Percentiles rank a stretch among this genome's conserved stretches.
phyloP scores from a whole-genome alignment of 2,329 filamentous ascomycete genomes.

The Cladorrhinum sp. region DNA sequence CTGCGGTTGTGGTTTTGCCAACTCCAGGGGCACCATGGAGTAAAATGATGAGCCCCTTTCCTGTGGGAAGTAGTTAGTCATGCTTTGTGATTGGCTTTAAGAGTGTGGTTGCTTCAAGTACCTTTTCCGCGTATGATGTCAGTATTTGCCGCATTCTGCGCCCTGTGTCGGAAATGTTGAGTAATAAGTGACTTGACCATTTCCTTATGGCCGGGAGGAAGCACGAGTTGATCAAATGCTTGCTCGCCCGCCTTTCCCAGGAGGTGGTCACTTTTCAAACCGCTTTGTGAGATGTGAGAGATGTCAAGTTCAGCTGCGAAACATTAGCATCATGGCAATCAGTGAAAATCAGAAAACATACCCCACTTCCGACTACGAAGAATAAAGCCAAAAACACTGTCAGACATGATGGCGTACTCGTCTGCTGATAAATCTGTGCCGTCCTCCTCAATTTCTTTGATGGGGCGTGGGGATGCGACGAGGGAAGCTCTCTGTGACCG shows the following conservation, averaged over 20 bases:
- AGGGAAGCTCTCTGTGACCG: no score
- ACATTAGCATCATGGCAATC: no score
- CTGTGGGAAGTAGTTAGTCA: slow-evolving; percentile 27
- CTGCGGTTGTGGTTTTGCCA: slow-evolving; percentile 15
- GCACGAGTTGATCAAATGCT: slow-evolving; percentile 31
- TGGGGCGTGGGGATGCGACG: no score
- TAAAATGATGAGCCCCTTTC: slow-evolving; percentile 9
- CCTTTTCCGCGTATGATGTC: slow-evolving; percentile 31
- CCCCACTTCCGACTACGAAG: slow-evolving; percentile 36
- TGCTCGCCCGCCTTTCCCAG: no score
- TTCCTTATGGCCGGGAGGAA: slow-evolving; percentile 27
- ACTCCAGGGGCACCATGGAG: slow-evolving; percentile 17
- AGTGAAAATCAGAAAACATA: no score
- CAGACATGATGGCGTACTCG: slow-evolving; percentile 31
- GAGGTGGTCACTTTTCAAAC: no score
- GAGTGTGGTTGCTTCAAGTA: slow-evolving; percentile 25
- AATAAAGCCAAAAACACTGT: slow-evolving; percentile 34
- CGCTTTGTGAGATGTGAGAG: no score
- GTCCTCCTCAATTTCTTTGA: no score
- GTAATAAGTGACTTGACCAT: slow-evolving; percentile 34
- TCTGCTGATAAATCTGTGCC: no score
- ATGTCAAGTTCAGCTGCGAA: not conserved
- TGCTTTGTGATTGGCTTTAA: slow-evolving; percentile 26
- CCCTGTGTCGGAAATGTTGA: slow-evolving; percentile 34
- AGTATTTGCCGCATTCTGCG: slow-evolving; percentile 17